These are phyloP conservation scores for Cyberlindnera americana DNA, from an alignment of 805 yeast species.

Conservation along the genomic window DNA sequence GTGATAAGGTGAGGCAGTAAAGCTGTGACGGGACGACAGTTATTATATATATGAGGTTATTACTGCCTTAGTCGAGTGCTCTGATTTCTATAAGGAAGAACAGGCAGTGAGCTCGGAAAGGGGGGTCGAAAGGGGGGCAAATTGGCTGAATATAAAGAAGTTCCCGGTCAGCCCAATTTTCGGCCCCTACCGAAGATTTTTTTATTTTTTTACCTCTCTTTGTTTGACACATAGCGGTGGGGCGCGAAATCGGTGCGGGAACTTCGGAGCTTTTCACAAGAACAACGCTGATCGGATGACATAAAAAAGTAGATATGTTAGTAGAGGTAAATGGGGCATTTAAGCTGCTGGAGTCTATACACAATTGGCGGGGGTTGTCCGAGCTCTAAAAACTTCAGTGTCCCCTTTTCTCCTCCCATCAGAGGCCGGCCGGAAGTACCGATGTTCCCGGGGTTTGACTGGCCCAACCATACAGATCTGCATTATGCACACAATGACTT, in stretches of 20 bases:
- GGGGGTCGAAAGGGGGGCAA: not conserved
- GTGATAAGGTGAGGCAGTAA: not conserved
- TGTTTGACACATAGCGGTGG: constrained; percentile 12
- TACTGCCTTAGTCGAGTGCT: too few relatives aligned
- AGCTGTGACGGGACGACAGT: not conserved
- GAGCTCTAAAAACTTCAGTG: too few relatives aligned
- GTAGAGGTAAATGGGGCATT: too few relatives aligned
- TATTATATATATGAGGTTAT: too few relatives aligned
- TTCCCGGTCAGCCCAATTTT: too few relatives aligned
- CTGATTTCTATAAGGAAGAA: too few relatives aligned
- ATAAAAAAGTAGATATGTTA: too few relatives aligned
- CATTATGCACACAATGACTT: not conserved
- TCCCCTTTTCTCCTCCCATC: too few relatives aligned
- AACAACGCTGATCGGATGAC: too few relatives aligned
- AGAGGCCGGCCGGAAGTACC: constrained; percentile 1
- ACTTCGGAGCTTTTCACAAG: not conserved
- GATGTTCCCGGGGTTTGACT: not conserved
- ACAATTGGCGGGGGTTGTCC: too few relatives aligned
- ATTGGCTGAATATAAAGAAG: constrained; percentile 3
- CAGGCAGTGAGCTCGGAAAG: not conserved
- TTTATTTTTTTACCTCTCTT: not conserved
- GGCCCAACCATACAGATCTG: not conserved
- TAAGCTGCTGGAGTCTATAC: too few relatives aligned
- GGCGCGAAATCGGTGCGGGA: constrained; percentile 5
- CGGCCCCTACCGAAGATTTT: constrained; percentile 9